Evolutionary conservation across 257 asterid species (phyloP).

Genomic region (Schizonepeta tenuifolia): DNA sequence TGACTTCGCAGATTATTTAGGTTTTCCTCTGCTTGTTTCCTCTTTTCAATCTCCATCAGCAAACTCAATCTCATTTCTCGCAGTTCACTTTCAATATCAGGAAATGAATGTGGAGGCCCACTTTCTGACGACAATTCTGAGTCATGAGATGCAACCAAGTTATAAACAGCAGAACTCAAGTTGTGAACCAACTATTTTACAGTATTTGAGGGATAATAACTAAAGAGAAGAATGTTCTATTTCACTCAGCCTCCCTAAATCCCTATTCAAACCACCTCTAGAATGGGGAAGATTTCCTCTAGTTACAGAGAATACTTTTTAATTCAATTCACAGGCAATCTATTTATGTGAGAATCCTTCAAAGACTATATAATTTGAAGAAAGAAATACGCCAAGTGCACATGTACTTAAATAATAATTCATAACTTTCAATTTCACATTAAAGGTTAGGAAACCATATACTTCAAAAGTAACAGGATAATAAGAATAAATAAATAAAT

Average conservation of each 20-base stretch:
- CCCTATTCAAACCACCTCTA: slow-evolving; percentile 3
- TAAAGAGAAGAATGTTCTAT: slow-evolving; percentile 15
- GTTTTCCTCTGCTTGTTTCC: slow-evolving; percentile 85
- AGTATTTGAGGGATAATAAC: slow-evolving; percentile 7
- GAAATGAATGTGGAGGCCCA: slow-evolving; percentile 50
- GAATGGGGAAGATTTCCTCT: neutral
- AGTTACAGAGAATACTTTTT: neutral
- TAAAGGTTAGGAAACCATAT: neutral
- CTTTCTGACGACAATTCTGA: slow-evolving; percentile 82
- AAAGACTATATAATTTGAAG: neutral
- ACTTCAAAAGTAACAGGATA: slow-evolving; percentile 12
- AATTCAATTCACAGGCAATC: slow-evolving; percentile 1
- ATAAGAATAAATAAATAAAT: neutral
- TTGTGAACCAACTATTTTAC: slow-evolving; percentile 18
- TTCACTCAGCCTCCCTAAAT: slow-evolving; percentile 13
- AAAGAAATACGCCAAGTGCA: slow-evolving; percentile 19
- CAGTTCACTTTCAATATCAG: slow-evolving; percentile 71
- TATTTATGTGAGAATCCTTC: slow-evolving; percentile 5
- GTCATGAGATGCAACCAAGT: slow-evolving; percentile 39
- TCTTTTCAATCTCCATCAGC: slow-evolving; percentile 81
- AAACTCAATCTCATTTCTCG: slow-evolving; percentile 70
- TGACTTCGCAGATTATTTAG: slow-evolving; percentile 54
- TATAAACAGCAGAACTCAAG: slow-evolving; percentile 10
- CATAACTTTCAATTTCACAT: neutral
- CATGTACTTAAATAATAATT: neutral